Conservation (phyloP, 2,329 filamentous ascomycete genomes). For the Mariannaea sp. region DNA sequence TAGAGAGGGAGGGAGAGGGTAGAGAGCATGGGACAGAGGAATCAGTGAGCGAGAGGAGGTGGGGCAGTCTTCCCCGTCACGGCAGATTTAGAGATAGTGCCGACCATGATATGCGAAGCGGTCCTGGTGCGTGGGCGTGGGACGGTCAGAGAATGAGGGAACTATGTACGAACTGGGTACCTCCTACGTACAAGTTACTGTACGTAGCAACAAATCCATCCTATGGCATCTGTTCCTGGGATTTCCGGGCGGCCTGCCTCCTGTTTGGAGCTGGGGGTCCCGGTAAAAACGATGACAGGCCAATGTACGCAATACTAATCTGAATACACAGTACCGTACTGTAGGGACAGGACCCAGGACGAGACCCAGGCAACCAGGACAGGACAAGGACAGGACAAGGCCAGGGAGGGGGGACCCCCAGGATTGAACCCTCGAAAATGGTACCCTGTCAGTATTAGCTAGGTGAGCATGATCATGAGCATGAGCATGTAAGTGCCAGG, state of each 20-base stretch:
- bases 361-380: background rate
- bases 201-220: no score
- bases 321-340: no score
- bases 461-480: no score
- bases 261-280: background rate
- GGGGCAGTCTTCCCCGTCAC: background rate
- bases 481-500: slow-evolving; percentile 14
- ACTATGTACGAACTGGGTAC: no score
- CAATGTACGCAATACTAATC: no score
- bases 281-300: no score
- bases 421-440: slow-evolving; percentile 19
- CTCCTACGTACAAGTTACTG: no score
- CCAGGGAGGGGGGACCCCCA: no score
- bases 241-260: slow-evolving; percentile 14
- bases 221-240: background rate
- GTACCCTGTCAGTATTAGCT: slow-evolving; percentile 2
- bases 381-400: slow-evolving; percentile 17
- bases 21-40: background rate
- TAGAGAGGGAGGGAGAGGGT: no score
- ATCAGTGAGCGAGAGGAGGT: background rate
- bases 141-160: background rate
- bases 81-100: slow-evolving; percentile 3
- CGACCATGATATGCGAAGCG: slow-evolving; percentile 13
- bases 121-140: background rate
- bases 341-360: background rate